These are phyloP conservation scores for Malus hybrid DNA, from an alignment of 331 rosid species.

Conservation along the genomic window DNA sequence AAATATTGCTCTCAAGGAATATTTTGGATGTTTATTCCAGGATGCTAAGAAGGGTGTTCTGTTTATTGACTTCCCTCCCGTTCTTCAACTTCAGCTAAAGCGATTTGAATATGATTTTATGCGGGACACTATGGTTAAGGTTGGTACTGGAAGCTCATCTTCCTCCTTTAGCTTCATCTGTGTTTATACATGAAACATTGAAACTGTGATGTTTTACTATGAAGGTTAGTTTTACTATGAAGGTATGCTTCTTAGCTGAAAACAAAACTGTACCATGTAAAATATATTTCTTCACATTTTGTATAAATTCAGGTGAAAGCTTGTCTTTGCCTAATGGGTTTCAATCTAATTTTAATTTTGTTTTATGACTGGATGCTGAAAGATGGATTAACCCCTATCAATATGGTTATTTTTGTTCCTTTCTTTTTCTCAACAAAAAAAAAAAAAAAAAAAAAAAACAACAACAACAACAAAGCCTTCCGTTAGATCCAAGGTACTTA, in stretches of 20 bases:
- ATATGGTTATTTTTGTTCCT: not conserved
- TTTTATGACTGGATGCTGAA: not conserved
- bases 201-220: not conserved
- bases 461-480: too few species aligned
- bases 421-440: too few species aligned
- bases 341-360: not conserved
- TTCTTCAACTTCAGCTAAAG: slow-evolving; percentile 87
- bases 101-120: slow-evolving; percentile 65
- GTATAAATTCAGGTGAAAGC: not conserved
- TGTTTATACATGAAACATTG: not conserved
- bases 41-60: slow-evolving; percentile 88
- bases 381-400: not conserved
- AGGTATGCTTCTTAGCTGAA: not conserved
- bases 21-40: slow-evolving; percentile 34
- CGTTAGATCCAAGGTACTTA: too few species aligned
- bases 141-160: slow-evolving; percentile 24
- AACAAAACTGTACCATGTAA: not conserved
- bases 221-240: not conserved
- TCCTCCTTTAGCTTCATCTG: not conserved
- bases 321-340: not conserved
- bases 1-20: not conserved
- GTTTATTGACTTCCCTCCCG: slow-evolving; percentile 91
- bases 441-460: too few species aligned
- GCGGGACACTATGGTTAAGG: slow-evolving; percentile 52
- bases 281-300: not conserved